Evolutionary conservation across 2,329 filamentous ascomycete species (phyloP), one percentile per base, ranked within the genome.

Genomic region (Claviceps sp.): DNA sequence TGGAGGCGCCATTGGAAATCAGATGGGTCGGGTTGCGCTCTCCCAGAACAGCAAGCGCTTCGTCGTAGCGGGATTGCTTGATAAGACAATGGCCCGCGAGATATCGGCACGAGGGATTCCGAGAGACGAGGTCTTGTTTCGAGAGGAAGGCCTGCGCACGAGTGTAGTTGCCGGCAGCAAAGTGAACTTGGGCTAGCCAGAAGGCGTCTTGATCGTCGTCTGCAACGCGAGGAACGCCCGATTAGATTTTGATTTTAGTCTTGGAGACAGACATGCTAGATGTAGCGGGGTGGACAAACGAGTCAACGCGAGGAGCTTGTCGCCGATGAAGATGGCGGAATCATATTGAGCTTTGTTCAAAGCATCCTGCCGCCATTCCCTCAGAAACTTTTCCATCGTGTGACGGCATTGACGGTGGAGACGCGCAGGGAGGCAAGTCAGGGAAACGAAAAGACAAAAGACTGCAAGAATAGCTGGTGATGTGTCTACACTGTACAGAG

Each of bases 151-250:
- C 79, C 61, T 95, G 84, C 2, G 93, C 90, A 61, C 93, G 86
- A 8, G 86, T 93, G 68, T 95, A 96, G 72, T 97, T 95, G 61
- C 88, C 90, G 48, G 88, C 93, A 50, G 85, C 86, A 70, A 97
- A 98, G 69, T 98, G 91, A 40, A 95, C 88, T 70, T 97, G 91
- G n/a, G 93, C 93, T 44, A 98, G 84, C 85, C 89, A 96, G 65
- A 95, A 95, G 42, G 90, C 91, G 67, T 98, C 93, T 58, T 88
- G 84, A 62, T 95, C 89, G 66, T 91, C 86, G 63, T 90, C 93
- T 96, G 58, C 40, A 51, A 47, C 48, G 45, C 9, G 34, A 47
- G 48, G 37, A 37, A 37, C 13, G 24, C 9, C 18, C 22, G 5
- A 18, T 37, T 45, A 42, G 48, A 34, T 22, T 14, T 24, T 16